Base-by-base conservation (phyloP, 768 basidiomycete genomes). In the Leccinum boreale region DNA sequence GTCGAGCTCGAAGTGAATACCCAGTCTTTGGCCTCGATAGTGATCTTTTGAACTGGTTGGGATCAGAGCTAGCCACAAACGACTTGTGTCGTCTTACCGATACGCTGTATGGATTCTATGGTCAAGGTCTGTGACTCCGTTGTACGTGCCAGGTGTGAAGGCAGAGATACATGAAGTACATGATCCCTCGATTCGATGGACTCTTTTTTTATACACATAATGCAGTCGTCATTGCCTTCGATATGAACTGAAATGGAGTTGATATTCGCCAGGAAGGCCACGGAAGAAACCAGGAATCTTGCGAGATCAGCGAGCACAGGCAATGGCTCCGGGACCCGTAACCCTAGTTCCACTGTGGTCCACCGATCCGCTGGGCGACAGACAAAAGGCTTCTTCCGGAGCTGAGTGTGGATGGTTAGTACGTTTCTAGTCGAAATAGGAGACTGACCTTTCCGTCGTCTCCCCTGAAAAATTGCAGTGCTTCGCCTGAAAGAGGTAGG, bases 251-350 rank as follows among this genome's bases (percentile, higher is more conserved):
- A 58, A 42, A 63, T 47, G 3, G 42, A 46, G 4, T 26, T 3
- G 8, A 62, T 52, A 24, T 50, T 55, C 7, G 39, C 6, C 12
- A 62, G 39, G 14, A 62, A 53, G 26, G 62, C 46, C 3, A 62
- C 26, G 1, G 62, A 62, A 39, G 62, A 62, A 35, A 62, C 46
- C 2, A 62, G 28, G 39, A 63, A 63, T 23, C 23, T 64, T 9
- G 62, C 14, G 14, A 58, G 61, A 52, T 64, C 51, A 5, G 26
- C 9, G 10, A 63, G 48, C 4, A 42, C 9, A 2, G 62, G 62
- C 0, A 60, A 31, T 21, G 19, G 36, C 14, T 64, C 62, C n/a
- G 44, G 47, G 1, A 8, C n/a, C n/a, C 17, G 29, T 31, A 63
- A 14, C 10, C 56, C 39, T 11, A 63, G 58, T 17, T 63, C 58